These are phyloP conservation scores for Arthrobotrys entomopaga DNA, from an alignment of 2,329 filamentous ascomycete genomes.

Conservation along the genomic window DNA sequence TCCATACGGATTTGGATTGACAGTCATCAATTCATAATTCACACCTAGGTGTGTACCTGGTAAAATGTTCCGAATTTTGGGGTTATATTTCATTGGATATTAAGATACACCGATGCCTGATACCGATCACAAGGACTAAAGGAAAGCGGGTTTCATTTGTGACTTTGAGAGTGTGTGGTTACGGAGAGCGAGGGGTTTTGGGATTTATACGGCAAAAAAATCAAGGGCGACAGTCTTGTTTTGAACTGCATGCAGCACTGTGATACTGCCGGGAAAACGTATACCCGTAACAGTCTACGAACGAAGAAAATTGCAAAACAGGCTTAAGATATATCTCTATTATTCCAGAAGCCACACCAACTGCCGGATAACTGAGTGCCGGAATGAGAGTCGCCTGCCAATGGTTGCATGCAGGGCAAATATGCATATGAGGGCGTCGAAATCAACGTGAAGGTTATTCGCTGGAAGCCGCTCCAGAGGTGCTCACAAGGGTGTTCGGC, in stretches of 20 bases:
- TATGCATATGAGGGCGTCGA: too few species aligned
- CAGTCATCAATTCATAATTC: slow-evolving; percentile 5
- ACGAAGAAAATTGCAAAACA: not conserved
- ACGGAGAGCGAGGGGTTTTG: too few species aligned
- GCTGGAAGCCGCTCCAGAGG: not conserved
- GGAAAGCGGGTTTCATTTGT: not conserved
- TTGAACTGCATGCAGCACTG: too few species aligned
- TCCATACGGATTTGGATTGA: slow-evolving; percentile 9
- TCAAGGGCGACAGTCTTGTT: not conserved
- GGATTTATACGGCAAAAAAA: not conserved
- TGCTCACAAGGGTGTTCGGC: too few species aligned
- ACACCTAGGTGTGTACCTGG: too few species aligned
- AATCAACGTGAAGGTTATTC: not conserved
- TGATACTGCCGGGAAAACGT: not conserved
- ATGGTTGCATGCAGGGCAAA: too few species aligned
- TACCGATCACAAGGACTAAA: not conserved
- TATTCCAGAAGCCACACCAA: too few species aligned
- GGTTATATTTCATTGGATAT: slow-evolving; percentile 11
- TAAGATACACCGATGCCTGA: not conserved
- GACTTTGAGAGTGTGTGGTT: too few species aligned
- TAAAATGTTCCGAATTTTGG: slow-evolving; percentile 7
- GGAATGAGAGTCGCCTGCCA: too few species aligned
- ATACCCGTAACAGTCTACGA: not conserved
- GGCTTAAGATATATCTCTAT: too few species aligned
- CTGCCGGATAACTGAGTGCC: too few species aligned